Conservation (phyloP, 345 rosid species). For the Linum lewisii region DNA sequence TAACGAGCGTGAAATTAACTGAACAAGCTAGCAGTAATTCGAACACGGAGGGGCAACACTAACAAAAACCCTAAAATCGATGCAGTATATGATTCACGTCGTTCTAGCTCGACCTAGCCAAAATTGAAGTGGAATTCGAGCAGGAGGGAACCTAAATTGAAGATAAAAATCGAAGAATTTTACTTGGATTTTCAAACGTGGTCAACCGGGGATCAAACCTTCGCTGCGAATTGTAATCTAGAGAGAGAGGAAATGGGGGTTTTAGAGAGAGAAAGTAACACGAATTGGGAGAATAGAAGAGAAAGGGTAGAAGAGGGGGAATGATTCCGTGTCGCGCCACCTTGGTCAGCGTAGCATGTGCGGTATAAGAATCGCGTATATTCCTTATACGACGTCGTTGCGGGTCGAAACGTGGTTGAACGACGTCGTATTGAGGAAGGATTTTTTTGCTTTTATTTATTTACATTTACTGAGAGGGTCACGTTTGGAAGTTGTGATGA, state of each 20-base stretch:
- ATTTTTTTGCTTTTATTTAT: background rate
- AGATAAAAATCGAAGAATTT: constrained; percentile 5
- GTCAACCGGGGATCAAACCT: constrained; percentile 21
- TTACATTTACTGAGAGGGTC: no score
- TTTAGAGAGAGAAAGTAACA: constrained; percentile 1
- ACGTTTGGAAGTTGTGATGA: no score
- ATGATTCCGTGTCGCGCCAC: background rate
- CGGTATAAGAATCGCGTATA: background rate
- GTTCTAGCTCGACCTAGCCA: background rate
- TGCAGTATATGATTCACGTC: no score
- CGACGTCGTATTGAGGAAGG: background rate
- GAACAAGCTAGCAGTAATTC: background rate
- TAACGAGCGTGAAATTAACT: background rate
- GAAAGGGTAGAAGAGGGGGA: background rate
- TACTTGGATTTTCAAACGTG: constrained; percentile 21
- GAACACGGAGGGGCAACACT: background rate
- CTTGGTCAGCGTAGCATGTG: background rate
- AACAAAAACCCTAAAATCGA: constrained; percentile 31
- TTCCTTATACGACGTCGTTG: background rate
- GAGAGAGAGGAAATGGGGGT: background rate
- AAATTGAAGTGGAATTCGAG: constrained; percentile 12
- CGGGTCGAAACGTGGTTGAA: no score
- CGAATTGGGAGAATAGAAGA: background rate
- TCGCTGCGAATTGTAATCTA: background rate
- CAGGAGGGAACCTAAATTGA: constrained; percentile 6